These are phyloP conservation scores for Lobosporangium transversale DNA, from an alignment of 192 early-diverging fungal species.

Conservation along the genomic window DNA sequence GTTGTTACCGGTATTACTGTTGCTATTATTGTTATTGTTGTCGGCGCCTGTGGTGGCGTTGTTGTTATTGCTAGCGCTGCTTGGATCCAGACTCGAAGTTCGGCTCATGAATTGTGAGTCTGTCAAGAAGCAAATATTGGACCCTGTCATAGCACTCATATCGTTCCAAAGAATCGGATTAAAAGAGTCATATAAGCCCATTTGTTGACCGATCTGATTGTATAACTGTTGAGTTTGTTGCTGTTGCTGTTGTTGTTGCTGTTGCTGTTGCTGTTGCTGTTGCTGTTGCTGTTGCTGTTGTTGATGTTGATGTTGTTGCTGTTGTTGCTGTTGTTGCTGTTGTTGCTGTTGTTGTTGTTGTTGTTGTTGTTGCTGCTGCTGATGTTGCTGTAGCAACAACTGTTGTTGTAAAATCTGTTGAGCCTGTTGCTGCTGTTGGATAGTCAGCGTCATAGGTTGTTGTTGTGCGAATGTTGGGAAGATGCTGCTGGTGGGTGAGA, in stretches of 20 bases:
- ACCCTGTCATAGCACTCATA: conserved; percentile 14
- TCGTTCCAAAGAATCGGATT: conserved; percentile 36
- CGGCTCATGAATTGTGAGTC: conserved; percentile 24
- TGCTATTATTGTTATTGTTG: conserved; percentile 11
- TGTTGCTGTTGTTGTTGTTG: conserved; percentile 9
- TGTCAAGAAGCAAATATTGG: conserved; percentile 22
- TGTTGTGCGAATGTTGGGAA: conserved; percentile 25
- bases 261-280: conserved; percentile 17
- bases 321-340: conserved; percentile 22
- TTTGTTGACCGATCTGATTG: conserved; percentile 41
- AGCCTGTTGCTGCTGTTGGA: conserved; percentile 17
- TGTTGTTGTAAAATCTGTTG: conserved; percentile 23
- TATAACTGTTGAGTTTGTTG: conserved; percentile 40
- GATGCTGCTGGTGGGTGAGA: conserved; percentile 12
- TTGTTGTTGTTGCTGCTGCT: conserved; percentile 18
- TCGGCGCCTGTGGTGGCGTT: conserved; percentile 7
- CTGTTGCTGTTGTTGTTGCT: conserved; percentile 20
- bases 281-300: conserved; percentile 27
- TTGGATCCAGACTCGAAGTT: not conserved
- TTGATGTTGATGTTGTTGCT: conserved; percentile 31
- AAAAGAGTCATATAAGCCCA: conserved; percentile 38
- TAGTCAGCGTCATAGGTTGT: conserved; percentile 31
- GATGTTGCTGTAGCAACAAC: conserved; percentile 19
- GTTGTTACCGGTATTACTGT: not conserved
- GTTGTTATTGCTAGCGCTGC: not conserved